Evolutionary conservation across 192 early-diverging fungal genomes (phyloP).

Genomic region (Coemansia sp.): DNA sequence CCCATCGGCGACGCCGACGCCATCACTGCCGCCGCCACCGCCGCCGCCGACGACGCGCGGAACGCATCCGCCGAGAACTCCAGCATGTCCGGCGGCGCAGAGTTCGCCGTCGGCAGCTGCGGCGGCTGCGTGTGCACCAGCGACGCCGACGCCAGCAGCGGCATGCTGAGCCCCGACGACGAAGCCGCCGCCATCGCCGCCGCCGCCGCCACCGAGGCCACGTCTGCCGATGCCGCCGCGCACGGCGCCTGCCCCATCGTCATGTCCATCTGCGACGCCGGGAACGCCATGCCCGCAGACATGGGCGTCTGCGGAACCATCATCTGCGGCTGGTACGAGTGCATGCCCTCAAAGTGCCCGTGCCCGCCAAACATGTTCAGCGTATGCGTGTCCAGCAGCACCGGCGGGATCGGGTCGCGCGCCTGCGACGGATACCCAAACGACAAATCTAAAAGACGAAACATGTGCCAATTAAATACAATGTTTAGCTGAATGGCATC

Average conservation of each 20-base stretch:
- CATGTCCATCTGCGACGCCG: conserved; percentile 11
- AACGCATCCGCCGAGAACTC: conserved; percentile 35
- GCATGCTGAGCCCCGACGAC: conserved; percentile 1
- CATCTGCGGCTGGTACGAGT: conserved; percentile 12
- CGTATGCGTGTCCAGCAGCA: conserved; percentile 22
- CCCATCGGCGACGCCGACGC: background rate
- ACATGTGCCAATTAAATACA: background rate
- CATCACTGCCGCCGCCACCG: background rate
- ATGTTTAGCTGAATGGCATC: background rate
- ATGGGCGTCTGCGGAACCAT: conserved; percentile 31
- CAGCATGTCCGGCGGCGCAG: conserved; percentile 42
- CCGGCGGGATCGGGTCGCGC: conserved; percentile 18
- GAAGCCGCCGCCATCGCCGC: background rate
- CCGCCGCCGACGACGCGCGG: conserved; percentile 1
- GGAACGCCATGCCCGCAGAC: conserved; percentile 18
- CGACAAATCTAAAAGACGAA: conserved; percentile 29
- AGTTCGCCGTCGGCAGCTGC: conserved; percentile 17
- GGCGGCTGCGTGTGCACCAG: background rate
- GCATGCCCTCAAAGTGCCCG: conserved; percentile 18
- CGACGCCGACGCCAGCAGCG: background rate
- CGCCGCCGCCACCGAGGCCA: background rate
- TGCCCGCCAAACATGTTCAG: conserved; percentile 20
- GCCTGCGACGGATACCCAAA: conserved; percentile 34
- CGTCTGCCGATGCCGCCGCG: background rate
- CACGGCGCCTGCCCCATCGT: background rate